These are phyloP conservation scores for Chytriomyces sp. DNA, from an alignment of 192 early-diverging fungal species.

Conservation along the genomic window DNA sequence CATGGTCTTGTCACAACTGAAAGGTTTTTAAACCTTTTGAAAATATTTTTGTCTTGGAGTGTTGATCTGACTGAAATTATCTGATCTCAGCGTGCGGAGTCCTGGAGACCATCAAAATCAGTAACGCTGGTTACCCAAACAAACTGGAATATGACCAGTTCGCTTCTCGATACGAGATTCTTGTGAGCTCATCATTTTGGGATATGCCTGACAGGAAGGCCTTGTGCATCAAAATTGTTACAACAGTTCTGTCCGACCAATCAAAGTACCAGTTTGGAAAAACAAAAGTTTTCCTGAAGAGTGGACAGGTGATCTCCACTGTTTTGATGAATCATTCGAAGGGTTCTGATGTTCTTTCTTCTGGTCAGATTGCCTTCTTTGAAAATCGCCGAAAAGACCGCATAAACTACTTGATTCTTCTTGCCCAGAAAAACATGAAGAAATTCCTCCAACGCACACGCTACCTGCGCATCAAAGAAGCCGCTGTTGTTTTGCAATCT, in stretches of 20 bases:
- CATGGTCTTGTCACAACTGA: conserved; percentile 89
- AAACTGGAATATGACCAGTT: conserved; percentile 86
- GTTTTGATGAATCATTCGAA: conserved; percentile 20
- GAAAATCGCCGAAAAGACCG: conserved; percentile 91
- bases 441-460: conserved; percentile 60
- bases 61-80: conserved; percentile 88
- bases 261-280: conserved; percentile 94
- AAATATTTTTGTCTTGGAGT: conserved; percentile 88
- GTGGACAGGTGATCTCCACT: conserved; percentile 73
- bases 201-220: conserved; percentile 36
- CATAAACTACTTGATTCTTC: conserved; percentile 72
- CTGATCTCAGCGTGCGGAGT: conserved; percentile 88
- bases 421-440: conserved; percentile 87
- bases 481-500: conserved; percentile 67
- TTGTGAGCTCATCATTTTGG: conserved; percentile 33
- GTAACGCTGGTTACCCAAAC: conserved; percentile 87
- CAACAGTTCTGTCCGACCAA: conserved; percentile 69
- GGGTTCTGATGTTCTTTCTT: conserved; percentile 64
- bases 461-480: conserved; percentile 54
- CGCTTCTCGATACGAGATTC: conserved; percentile 65
- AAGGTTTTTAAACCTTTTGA: conserved; percentile 77
- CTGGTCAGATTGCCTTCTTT: conserved; percentile 67
- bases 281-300: conserved; percentile 97
- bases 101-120: conserved; percentile 91
- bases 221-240: conserved; percentile 78